Percentiles rank a stretch among this genome's conserved stretches.
phyloP scores from a whole-genome alignment of 179 eudicot genomes.

The Monotropa hypopitys region DNA sequence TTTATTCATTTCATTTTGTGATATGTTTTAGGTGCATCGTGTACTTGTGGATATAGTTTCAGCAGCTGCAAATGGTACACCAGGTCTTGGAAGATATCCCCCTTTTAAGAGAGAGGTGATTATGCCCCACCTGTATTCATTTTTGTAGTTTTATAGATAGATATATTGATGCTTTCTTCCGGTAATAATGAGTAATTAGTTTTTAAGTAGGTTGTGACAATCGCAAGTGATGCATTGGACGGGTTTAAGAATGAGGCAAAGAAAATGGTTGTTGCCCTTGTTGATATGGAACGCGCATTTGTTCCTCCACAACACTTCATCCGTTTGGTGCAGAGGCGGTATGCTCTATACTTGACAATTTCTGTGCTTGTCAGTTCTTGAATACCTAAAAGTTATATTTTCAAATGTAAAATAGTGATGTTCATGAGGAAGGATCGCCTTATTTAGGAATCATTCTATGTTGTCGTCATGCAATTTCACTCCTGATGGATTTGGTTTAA shows the following conservation, averaged over 20 bases:
- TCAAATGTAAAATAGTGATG: neutral
- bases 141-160: neutral
- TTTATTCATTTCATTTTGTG: neutral
- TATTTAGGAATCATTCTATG: too few relatives aligned
- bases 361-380: neutral
- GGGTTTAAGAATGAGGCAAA: constrained; percentile 83
- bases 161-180: neutral
- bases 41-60: constrained; percentile 89
- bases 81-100: constrained; percentile 98
- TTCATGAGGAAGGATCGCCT: too few relatives aligned
- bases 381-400: neutral
- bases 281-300: constrained; percentile 99
- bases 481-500: neutral
- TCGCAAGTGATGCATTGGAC: constrained; percentile 83
- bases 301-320: constrained; percentile 99
- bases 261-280: constrained; percentile 95
- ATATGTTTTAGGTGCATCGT: constrained; percentile 67
- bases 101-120: constrained; percentile 95
- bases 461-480: too few relatives aligned
- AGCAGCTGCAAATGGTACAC: constrained; percentile 94
- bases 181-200: neutral
- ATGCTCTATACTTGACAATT: constrained; percentile 15
- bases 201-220: constrained; percentile 64
- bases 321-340: constrained; percentile 99
- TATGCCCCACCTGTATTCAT: neutral